Evolutionary conservation across 208 protist species (phyloP).

Genomic region (Strigomonas galati): DNA sequence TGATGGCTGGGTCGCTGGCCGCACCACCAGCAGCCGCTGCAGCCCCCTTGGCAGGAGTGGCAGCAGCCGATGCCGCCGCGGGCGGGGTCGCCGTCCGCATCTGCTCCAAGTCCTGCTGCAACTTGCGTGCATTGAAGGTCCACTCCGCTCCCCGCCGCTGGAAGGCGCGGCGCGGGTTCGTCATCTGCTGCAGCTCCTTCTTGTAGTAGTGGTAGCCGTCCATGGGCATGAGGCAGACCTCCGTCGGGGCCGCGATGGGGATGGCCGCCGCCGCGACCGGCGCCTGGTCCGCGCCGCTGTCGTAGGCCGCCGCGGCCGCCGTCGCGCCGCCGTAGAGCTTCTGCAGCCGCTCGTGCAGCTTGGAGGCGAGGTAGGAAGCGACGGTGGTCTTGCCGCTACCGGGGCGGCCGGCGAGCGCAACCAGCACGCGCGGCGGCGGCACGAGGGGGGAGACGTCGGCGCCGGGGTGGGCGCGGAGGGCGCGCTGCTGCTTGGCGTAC

Average conservation of each 20-base stretch:
- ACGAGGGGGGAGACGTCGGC: neutral
- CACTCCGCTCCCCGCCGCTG: conserved; percentile 69
- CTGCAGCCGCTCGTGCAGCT: conserved; percentile 26
- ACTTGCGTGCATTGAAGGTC: conserved; percentile 67
- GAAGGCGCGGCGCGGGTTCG: conserved; percentile 52
- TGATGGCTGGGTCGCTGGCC: too few species aligned
- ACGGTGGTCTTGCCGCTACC: conserved; percentile 75
- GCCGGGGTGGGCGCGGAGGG: neutral
- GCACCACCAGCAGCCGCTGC: too few species aligned
- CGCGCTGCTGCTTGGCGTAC: neutral
- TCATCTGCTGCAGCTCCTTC: conserved; percentile 44
- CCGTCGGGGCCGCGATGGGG: conserved; percentile 3
- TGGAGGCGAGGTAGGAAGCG: conserved; percentile 30
- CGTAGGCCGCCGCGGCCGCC: conserved; percentile 8
- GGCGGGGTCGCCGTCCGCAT: conserved; percentile 17
- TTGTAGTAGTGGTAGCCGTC: conserved; percentile 80
- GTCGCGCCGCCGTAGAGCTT: conserved; percentile 16
- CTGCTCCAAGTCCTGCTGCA: conserved; percentile 44
- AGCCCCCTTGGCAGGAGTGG: too few species aligned
- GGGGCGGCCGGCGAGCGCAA: conserved; percentile 68
- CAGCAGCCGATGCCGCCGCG: too few species aligned
- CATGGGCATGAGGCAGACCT: conserved; percentile 71
- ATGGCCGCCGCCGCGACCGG: conserved; percentile 2
- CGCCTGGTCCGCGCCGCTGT: conserved; percentile 16
- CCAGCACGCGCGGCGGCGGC: conserved; percentile 42